Conservation (phyloP, 768 basidiomycete species). For the Russula lepida region DNA sequence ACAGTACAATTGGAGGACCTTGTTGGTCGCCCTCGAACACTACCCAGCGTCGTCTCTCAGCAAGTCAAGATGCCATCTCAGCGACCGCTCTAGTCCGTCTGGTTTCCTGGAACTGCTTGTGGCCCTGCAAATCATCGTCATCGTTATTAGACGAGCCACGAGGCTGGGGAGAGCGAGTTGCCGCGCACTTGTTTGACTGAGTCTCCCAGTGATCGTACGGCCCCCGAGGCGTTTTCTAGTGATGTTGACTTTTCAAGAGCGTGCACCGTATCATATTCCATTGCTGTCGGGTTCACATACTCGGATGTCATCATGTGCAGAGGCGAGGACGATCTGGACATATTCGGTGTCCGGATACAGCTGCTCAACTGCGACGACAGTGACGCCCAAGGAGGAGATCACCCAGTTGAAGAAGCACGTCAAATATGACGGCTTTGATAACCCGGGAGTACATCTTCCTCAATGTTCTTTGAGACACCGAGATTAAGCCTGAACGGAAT, state of each 20-base stretch:
- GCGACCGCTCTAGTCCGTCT: background rate
- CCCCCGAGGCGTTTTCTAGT: too few species aligned
- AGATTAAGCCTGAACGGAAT: background rate
- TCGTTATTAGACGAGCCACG: background rate
- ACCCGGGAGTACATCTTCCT: slow-evolving; percentile 9
- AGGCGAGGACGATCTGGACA: background rate
- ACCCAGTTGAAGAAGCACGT: slow-evolving; percentile 4
- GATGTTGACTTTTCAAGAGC: too few species aligned
- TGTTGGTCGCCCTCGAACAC: slow-evolving; percentile 7
- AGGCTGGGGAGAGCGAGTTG: background rate
- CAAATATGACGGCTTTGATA: background rate
- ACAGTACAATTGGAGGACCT: slow-evolving; percentile 7
- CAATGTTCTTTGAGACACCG: background rate
- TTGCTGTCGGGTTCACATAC: too few species aligned
- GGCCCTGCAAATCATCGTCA: background rate
- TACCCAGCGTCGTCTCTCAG: background rate
- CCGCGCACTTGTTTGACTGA: slow-evolving; percentile 6
- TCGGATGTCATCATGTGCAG: slow-evolving; percentile 10
- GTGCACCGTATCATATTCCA: too few species aligned
- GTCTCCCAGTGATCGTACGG: slow-evolving; percentile 6
- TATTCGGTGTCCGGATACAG: background rate
- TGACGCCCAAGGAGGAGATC: background rate
- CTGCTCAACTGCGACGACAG: background rate
- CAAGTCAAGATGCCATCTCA: background rate
- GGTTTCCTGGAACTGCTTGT: background rate